Evolutionary conservation across 305 asterid genomes (phyloP), one percentile per base, ranked within the genome.

Genomic region (Fraxinus velutina): DNA sequence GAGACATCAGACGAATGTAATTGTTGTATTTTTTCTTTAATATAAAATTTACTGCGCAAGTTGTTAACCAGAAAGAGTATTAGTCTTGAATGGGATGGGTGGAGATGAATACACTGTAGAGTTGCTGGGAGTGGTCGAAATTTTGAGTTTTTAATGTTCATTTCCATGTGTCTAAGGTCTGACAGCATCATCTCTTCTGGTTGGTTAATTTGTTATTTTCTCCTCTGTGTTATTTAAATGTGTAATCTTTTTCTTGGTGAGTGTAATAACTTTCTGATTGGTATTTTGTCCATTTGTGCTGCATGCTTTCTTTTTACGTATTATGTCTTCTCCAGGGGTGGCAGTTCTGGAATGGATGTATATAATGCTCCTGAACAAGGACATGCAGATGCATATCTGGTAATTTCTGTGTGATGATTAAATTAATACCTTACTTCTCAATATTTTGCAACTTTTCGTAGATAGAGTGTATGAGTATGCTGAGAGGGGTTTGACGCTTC

Each of bases 321-420:
- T 82, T 50, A 68, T 27, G 39, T 82, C 64, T 77, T 86, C 75
- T 75, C 66, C 81, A 86, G 89, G 87, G 89, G 87, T 81, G 83
- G 93, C 90, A 81, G 89, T 88, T 88, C 87, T 85, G 86, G 86
- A 76, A 89, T 89, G 93, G 91, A 90, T 79, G 84, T 82, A 81
- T 87, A 88, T 88, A 86, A 70, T 78, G 86, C 86, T 89, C 94
- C 92, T 85, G 89, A 87, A 81, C 92, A 90, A 81, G 93, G 91
- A 88, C 89, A 85, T 84, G 86, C 90, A 76, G 89, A 88, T 90
- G 55, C 88, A 78, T 89, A 80, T 83, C 80, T 91, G 96, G 94
- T 90, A 89, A 85, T 50, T 60, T 80, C 32, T 60, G 13, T 76
- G 68, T 52, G 75, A 19, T 19, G 2, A 22, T 55, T 73, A 17